Conservation (phyloP, 805 yeast genomes). For the Nakazawaea populi region DNA sequence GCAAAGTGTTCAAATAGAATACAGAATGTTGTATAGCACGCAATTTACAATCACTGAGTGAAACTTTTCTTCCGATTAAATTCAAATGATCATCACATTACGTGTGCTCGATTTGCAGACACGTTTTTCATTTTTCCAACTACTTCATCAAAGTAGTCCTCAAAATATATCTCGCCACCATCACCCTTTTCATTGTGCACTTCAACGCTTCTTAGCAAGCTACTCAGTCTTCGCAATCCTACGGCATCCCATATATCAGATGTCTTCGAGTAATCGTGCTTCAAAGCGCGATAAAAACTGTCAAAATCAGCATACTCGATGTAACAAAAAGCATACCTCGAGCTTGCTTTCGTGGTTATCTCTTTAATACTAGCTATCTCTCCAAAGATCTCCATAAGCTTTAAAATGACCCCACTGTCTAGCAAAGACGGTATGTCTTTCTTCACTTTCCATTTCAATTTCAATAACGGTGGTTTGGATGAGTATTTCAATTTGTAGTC, state of each 20-base stretch:
- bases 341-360: constrained; percentile 9
- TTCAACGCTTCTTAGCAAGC: constrained; percentile 30
- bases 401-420: constrained; percentile 24
- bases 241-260: constrained; percentile 41
- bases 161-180: constrained; percentile 2
- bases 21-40: no score
- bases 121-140: constrained; percentile 2
- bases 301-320: constrained; percentile 25
- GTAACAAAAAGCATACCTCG: constrained; percentile 32
- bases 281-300: constrained; percentile 28
- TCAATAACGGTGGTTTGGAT: constrained; percentile 1
- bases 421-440: constrained; percentile 28
- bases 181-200: neutral
- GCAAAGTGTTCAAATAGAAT: constrained; percentile 77
- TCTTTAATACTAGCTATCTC: constrained; percentile 17
- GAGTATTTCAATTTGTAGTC: constrained; percentile 6
- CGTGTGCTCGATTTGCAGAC: neutral
- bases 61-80: no score
- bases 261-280: constrained; percentile 35
- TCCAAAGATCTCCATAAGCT: constrained; percentile 44
- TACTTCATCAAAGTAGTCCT: constrained; percentile 9
- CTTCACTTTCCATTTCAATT: constrained; percentile 41
- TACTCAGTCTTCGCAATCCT: constrained; percentile 37
- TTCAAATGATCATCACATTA: neutral
- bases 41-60: no score